Evolutionary conservation across 2,329 filamentous ascomycete genomes (phyloP).

Genomic region (Scorias spongiosa): DNA sequence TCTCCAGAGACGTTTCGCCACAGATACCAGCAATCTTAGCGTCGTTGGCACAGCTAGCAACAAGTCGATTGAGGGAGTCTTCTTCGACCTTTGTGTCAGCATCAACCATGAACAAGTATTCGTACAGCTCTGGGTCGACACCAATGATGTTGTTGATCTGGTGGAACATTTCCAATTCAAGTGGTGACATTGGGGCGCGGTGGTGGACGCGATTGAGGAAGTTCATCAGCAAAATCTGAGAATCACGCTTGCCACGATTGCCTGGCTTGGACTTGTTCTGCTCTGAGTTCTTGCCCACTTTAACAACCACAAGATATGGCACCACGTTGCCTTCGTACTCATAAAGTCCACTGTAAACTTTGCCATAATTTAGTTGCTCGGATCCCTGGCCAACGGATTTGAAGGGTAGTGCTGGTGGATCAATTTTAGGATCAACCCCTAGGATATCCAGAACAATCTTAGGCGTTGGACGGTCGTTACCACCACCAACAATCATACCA

Average conservation of each 20-base stretch:
- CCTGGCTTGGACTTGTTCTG: conserved; percentile 82
- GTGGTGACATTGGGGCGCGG: conserved; percentile 80
- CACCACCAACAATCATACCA: conserved; percentile 88
- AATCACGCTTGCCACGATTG: conserved; percentile 97
- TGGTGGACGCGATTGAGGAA: conserved; percentile 98
- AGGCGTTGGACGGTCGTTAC: conserved; percentile 90
- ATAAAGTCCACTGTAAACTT: conserved; percentile 95
- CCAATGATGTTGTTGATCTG: conserved; percentile 99
- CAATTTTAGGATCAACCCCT: conserved; percentile 90
- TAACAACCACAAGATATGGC: conserved; percentile 88
- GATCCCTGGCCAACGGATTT: conserved; percentile 78
- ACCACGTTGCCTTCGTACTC: conserved; percentile 97
- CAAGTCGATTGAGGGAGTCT: conserved; percentile 81
- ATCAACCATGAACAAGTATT: conserved; percentile 94
- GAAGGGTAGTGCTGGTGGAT: conserved; percentile 86
- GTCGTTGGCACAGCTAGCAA: conserved; percentile 84
- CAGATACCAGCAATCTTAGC: conserved; percentile 95
- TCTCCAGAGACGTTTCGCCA: conserved; percentile 89
- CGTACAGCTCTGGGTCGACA: conserved; percentile 91
- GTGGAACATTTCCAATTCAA: conserved; percentile 96
- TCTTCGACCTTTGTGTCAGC: conserved; percentile 90
- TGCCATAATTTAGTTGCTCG: conserved; percentile 94
- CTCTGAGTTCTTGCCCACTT: conserved; percentile 94
- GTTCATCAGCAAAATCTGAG: conserved; percentile 87
- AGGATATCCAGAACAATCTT: conserved; percentile 97